Evolutionary conservation across 345 rosid species (phyloP), one percentile per base, ranked within the genome.

Genomic region (Anacardium occidentale): DNA sequence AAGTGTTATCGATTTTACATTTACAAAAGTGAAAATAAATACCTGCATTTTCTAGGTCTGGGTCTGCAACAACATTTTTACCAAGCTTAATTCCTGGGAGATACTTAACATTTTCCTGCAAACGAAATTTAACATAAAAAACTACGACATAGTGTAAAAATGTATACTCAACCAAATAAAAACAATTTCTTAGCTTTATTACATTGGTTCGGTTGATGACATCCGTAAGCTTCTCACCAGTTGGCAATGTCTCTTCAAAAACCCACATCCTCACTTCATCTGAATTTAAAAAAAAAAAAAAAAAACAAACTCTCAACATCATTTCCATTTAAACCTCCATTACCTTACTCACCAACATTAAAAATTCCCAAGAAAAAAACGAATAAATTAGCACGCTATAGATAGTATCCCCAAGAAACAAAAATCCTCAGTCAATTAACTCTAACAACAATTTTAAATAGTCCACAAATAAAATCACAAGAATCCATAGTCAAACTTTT

Each of bases 191-290:
- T n/a, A 32, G 34, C 70, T 42, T 29, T 3, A 24, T 84, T 70
- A 92, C 99, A 82, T 95, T 95, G 80, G 86, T 88, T 72, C 77
- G 74, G 79, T 95, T 95, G 83, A 95, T 92, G 72, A 77, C 93
- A 68, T 89, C 97, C 20, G 96, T 88, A 68, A 95, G 96, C 85
- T 87, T 95, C 86, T 88, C 91, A 71, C 99, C 99, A 76, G 83
- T 86, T 17, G 89, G 94, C 72, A 95, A 80, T 63, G 78, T 83
- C 85, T 95, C 98, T 86, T 95, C 96, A 73, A 79, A 95, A 53
- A 95, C 99, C 99, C 98, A 95, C 96, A 95, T 95, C 83, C 90
- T 88, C 77, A 92, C 97, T 87, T 92, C 97, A 91, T 92, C 99
- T 95, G 93, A 74, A 75, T 47, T 82, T 58, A 57, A 69, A 56